phyloP scores from a whole-genome alignment of 805 yeast genomes.

The Metschnikowia sp. region DNA sequence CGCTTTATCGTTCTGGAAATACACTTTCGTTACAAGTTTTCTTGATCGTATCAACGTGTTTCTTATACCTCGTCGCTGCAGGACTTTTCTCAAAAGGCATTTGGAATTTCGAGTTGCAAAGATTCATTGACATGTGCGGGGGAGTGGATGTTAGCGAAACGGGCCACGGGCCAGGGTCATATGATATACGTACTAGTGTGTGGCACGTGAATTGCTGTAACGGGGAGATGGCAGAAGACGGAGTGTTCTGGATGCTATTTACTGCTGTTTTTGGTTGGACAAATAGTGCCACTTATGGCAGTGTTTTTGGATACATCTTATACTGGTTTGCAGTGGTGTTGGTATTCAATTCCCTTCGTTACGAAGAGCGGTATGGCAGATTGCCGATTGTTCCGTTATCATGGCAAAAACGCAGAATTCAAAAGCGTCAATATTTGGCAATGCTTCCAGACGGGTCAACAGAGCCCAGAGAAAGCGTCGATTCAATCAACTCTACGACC shows the following conservation, averaged over 20 bases:
- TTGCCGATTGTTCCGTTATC: conserved; percentile 39
- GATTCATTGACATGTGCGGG: conserved; percentile 65
- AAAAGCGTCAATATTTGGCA: conserved; percentile 7
- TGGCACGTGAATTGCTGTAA: conserved; percentile 97
- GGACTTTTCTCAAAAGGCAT: conserved; percentile 81
- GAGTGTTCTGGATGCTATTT: conserved; percentile 79
- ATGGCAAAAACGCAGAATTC: conserved; percentile 17
- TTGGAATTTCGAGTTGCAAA: conserved; percentile 84
- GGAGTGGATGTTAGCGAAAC: conserved; percentile 86
- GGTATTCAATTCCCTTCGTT: conserved; percentile 38
- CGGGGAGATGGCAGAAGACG: conserved; percentile 71
- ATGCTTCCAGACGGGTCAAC: background rate
- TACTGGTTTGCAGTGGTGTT: conserved; percentile 63
- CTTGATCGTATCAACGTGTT: conserved; percentile 70
- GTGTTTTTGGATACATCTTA: conserved; percentile 65
- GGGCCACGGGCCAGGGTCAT: conserved; percentile 92
- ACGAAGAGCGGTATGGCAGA: conserved; percentile 56
- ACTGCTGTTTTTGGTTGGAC: conserved; percentile 94
- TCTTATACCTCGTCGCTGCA: conserved; percentile 79
- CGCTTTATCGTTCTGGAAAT: conserved; percentile 75
- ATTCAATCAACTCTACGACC: conserved; percentile 27
- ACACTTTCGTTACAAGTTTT: conserved; percentile 73
- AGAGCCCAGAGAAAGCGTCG: conserved; percentile 21
- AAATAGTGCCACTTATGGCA: conserved; percentile 87
- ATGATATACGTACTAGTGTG: conserved; percentile 70